These are phyloP conservation scores for Oemleria cerasiformis DNA, from an alignment of 306 rosid species.

Conservation along the genomic window DNA sequence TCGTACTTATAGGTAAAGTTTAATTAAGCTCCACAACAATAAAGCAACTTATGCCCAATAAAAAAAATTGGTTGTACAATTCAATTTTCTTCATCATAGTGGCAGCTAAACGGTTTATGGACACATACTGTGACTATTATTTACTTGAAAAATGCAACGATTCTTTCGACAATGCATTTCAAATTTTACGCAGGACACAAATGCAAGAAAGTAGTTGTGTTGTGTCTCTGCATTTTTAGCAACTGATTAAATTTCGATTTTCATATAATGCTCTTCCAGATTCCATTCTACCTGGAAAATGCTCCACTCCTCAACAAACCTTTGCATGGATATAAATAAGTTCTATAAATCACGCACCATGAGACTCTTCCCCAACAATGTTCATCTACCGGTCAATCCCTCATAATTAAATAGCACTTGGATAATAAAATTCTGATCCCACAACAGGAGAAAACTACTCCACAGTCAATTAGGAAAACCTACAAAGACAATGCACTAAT, in stretches of 20 bases:
- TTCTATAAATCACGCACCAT: background rate
- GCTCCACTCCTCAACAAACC: background rate
- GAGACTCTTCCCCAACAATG: background rate
- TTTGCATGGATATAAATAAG: background rate
- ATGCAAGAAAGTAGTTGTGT: background rate
- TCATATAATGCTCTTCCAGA: background rate
- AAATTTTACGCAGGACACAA: background rate
- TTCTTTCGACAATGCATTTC: background rate
- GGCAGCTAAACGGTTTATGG: background rate
- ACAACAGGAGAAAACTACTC: background rate
- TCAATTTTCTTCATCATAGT: background rate
- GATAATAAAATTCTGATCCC: background rate
- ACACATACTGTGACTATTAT: background rate
- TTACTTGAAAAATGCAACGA: background rate
- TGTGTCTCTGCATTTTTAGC: conserved; percentile 3
- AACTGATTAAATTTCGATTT: background rate
- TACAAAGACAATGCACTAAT: background rate
- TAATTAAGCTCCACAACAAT: background rate
- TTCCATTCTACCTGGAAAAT: background rate
- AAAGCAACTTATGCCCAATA: background rate
- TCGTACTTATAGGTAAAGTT: background rate
- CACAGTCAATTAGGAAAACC: conserved; percentile 1
- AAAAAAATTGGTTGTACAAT: background rate
- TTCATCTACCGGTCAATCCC: background rate
- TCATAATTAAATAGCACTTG: background rate